Evolutionary conservation across 176 grass and related monocot genomes (phyloP), one percentile per base, ranked within the genome.

Genomic region (Aegilops sharonensis): DNA sequence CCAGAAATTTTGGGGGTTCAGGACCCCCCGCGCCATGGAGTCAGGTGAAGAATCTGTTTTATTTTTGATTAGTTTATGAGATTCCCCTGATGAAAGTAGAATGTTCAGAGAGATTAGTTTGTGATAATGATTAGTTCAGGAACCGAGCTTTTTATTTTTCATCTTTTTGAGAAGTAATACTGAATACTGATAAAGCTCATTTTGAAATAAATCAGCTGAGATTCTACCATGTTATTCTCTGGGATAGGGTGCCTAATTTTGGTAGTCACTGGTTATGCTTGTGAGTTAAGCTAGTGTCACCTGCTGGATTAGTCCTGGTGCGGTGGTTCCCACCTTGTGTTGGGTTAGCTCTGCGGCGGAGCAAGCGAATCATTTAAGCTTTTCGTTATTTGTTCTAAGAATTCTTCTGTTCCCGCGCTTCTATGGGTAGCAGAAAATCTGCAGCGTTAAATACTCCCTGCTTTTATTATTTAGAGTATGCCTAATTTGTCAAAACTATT

Each of bases 1-100:
- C 8, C 47, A 3, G 47, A 20, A 32, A 56, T 18, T 56, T 77
- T 21, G 74, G 67, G 45, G 27, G 45, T 77, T 77, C 48, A 56
- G 47, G 27, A 56, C 56, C 74, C 74, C 74, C 47, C 47, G 27
- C 74, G 74, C 74, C 27, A 77, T 77, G 74, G 74, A 77, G 30
- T 17, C 74, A 77, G 74, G 74, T 77, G 74, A 77, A 4, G 15
- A 77, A 6, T 56, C 47, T 9, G 27, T 4, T 27, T 32, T 30
- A 9, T 54, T 18, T 5, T 24, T 1, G 14, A 9, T 20, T 11
- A 31, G 27, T 31, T 56, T 56, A 1, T 20, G 12, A 56, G 15
- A 77, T 77, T 54, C 27, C 47, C 74, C 45, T 77, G 8, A 56
- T 77, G 27, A 56, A 48, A 77, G 74, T 29, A 34, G 45, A 56